phyloP scores from a whole-genome alignment of 2,329 filamentous ascomycete species.

The Monosporascus sp. region DNA sequence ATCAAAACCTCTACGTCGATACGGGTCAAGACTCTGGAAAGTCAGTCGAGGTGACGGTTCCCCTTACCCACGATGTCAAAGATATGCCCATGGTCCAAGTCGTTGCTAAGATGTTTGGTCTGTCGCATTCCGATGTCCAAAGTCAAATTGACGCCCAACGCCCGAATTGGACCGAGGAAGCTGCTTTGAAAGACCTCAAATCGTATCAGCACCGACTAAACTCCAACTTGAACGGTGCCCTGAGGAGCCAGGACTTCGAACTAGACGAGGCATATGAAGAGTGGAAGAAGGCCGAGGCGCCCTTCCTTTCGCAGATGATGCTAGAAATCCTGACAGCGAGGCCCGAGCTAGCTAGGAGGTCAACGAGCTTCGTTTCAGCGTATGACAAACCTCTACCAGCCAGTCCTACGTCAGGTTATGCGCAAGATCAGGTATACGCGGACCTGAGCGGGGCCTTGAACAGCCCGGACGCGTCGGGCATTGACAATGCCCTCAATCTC shows the following conservation, averaged over 20 bases:
- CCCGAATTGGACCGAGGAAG: conserved; percentile 82
- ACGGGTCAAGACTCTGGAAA: conserved; percentile 54
- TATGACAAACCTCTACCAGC: conserved; percentile 55
- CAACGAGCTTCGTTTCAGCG: conserved; percentile 42
- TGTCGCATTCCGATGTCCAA: conserved; percentile 75
- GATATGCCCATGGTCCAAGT: conserved; percentile 93
- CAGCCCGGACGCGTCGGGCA: conserved; percentile 38
- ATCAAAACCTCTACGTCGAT: conserved; percentile 75
- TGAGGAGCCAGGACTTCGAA: conserved; percentile 84
- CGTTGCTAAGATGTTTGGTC: conserved; percentile 80
- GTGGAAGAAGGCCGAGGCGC: conserved; percentile 87
- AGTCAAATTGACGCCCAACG: conserved; percentile 80
- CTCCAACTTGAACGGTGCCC: conserved; percentile 68
- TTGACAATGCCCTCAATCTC: conserved; percentile 66
- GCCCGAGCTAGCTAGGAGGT: conserved; percentile 76
- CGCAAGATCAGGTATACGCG: conserved; percentile 47
- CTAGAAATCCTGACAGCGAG: conserved; percentile 81
- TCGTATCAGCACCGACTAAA: conserved; percentile 86
- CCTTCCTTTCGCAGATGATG: conserved; percentile 89
- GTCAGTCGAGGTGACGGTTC: conserved; percentile 75
- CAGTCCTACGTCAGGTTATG: conserved; percentile 42
- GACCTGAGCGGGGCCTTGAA: conserved; percentile 49
- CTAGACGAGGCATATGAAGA: conserved; percentile 78
- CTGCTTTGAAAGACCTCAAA: conserved; percentile 86
- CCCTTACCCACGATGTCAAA: conserved; percentile 86